These are phyloP conservation scores for Aureobasidium lini DNA, from an alignment of 2,329 filamentous ascomycete genomes.

Conservation along the genomic window DNA sequence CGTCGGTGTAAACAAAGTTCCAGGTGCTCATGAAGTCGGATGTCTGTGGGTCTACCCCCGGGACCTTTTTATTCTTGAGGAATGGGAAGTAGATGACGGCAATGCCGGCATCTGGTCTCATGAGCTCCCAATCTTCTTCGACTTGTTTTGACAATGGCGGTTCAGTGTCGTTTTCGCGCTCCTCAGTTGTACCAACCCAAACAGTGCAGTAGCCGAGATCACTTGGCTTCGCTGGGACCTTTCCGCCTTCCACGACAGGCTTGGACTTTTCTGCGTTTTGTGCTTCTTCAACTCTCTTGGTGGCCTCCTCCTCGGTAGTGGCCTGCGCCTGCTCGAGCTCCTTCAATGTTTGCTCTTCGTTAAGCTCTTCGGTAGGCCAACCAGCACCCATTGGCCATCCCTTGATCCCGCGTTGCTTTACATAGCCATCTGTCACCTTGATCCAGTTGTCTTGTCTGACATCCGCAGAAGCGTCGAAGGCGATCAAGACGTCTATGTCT, in stretches of 20 bases:
- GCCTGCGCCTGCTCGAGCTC: conserved; percentile 64
- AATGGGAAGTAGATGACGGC: conserved; percentile 87
- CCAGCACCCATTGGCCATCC: conserved; percentile 94
- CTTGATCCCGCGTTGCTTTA: conserved; percentile 78
- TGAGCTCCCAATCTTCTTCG: conserved; percentile 58
- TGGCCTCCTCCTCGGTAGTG: conserved; percentile 51
- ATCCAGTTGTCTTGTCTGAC: conserved; percentile 95
- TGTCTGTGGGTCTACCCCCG: conserved; percentile 72
- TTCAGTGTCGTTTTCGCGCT: conserved; percentile 53
- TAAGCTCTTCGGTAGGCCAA: conserved; percentile 65
- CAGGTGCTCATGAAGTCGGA: conserved; percentile 89
- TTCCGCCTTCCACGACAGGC: conserved; percentile 18
- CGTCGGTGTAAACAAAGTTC: conserved; percentile 94
- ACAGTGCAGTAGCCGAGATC: conserved; percentile 84
- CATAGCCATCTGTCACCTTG: conserved; percentile 87
- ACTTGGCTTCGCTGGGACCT: conserved; percentile 27
- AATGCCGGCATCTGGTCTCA: conserved; percentile 73
- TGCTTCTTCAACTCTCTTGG: conserved; percentile 57
- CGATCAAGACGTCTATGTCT: conserved; percentile 80
- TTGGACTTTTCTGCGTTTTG: conserved; percentile 22
- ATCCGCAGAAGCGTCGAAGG: conserved; percentile 91
- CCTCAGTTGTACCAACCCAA: conserved; percentile 82
- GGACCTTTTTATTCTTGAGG: conserved; percentile 70
- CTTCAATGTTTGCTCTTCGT: conserved; percentile 51
- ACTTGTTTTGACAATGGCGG: conserved; percentile 46